Evolutionary conservation across 495 filamentous ascomycete genomes (phyloP), one percentile per base, ranked within the genome.

Genomic region (Mycothermus thermophilus): DNA sequence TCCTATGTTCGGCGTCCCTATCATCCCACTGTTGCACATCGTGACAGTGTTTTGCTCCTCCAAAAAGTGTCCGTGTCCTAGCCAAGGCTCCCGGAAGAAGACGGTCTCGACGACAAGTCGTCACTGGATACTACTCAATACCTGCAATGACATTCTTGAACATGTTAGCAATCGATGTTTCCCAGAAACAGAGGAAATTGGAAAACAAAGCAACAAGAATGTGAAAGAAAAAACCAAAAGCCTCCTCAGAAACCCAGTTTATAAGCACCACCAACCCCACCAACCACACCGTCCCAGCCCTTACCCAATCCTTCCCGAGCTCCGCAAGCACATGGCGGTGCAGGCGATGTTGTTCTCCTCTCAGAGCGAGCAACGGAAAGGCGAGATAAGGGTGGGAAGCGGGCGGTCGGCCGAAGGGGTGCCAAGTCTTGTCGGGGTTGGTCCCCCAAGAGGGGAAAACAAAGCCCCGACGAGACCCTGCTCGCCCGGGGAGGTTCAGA

Each of bases 311-410:
- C 32, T 22, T 12, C 48, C 41, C n/a, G n/a, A 31, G 29, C 38
- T 54, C 48, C 58, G 50, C 52, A 40, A 63, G 63, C 63, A 64
- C 51, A 48, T 66, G 63, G 47, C 63, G 63, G 55, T 66, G 63
- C 63, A 61, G 46, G 42, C 55, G 48, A 43, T 40, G n/a, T n/a
- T n/a, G n/a, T n/a, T n/a, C n/a, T n/a, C n/a, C n/a, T 34, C 21
- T 27, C 20, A 37, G 30, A 37, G 35, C 28, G 31, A 16, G 35
- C 14, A 32, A 32, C 22, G 17, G 10, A 5, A 36, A 20, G 38
- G 28, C 10, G 26, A 36, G 34, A 35, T 25, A 35, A 22, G 16
- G 37, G 28, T 4, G 17, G 21, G 23, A 28, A 29, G 44, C 34
- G 28, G 29, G 24, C 13, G 38, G 32, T 13, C 32, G 27, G 41